These are phyloP conservation scores for Umbellularia californica DNA, from an alignment of 164 flowering plant species.

Conservation along the genomic window DNA sequence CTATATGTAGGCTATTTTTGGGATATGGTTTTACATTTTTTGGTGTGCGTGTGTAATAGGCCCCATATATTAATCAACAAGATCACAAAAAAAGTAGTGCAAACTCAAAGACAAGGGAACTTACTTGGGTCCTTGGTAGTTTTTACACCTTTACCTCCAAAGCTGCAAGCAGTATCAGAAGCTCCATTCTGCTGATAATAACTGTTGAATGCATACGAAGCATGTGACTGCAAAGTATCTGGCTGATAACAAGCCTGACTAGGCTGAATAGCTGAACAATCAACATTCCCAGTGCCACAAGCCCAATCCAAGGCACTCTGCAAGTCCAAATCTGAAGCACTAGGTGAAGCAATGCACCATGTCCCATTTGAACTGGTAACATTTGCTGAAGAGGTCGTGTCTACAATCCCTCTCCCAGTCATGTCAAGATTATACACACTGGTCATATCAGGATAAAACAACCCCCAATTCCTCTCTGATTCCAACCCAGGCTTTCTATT, in stretches of 20 bases:
- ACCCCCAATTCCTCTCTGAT: conserved; percentile 99
- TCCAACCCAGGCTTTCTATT: conserved; percentile 85
- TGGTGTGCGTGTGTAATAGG: too few species aligned
- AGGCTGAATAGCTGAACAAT: conserved; percentile 90
- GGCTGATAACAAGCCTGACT: conserved; percentile 95
- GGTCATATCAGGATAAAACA: conserved; percentile 84
- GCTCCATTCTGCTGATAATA: conserved; percentile 96
- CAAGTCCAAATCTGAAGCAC: conserved; percentile 61
- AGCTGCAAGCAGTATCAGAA: conserved; percentile 71
- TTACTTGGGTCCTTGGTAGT: conserved; percentile 82
- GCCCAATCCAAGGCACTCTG: conserved; percentile 89
- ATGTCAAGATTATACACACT: conserved; percentile 75
- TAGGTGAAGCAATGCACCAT: conserved; percentile 83
- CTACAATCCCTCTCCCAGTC: conserved; percentile 55
- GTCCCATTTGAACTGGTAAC: conserved; percentile 47
- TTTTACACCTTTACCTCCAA: conserved; percentile 78
- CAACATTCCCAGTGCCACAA: conserved; percentile 91
- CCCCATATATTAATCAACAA: too few species aligned
- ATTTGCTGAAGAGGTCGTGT: conserved; percentile 30
- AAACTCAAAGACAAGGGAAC: conserved; percentile 14
- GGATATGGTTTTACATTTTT: too few species aligned
- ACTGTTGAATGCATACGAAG: conserved; percentile 86
- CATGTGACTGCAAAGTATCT: conserved; percentile 72
- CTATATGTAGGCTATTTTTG: too few species aligned
- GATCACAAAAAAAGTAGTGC: too few species aligned